Evolutionary conservation across 2,329 filamentous ascomycete species (phyloP).

Genomic region (Pestalotiopsis sp.): DNA sequence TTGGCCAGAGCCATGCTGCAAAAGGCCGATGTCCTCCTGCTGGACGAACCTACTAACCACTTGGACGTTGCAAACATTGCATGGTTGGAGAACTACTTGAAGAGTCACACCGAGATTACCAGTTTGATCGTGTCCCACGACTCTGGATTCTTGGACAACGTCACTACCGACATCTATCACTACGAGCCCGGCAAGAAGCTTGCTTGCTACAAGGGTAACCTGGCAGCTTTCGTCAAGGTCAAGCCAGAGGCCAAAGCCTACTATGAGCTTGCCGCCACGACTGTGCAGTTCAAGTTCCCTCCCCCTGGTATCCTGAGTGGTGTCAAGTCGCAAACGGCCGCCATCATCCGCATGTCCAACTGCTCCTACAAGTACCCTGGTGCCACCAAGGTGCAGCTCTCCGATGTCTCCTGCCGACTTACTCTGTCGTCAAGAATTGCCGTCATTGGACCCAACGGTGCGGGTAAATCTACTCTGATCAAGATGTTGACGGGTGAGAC

Average conservation of each 20-base stretch:
- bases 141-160: constrained; percentile 93
- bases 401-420: constrained; percentile 85
- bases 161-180: constrained; percentile 98
- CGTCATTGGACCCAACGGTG: constrained; percentile 96
- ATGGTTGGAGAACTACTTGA: constrained; percentile 95
- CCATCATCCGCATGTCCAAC: constrained; percentile 93
- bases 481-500: constrained; percentile 94
- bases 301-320: constrained; percentile 91
- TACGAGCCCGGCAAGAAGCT: constrained; percentile 97
- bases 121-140: constrained; percentile 98
- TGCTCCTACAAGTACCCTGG: constrained; percentile 94
- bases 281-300: constrained; percentile 97
- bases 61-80: constrained; percentile 94
- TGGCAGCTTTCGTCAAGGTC: constrained; percentile 81
- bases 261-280: constrained; percentile 88
- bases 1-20: constrained; percentile 95
- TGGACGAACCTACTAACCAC: constrained; percentile 99
- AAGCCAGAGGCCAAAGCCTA: constrained; percentile 97
- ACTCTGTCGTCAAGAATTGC: constrained; percentile 90
- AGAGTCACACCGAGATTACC: constrained; percentile 94
- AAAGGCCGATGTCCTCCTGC: constrained; percentile 91
- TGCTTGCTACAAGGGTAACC: constrained; percentile 80
- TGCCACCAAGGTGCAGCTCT: constrained; percentile 82
- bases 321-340: constrained; percentile 91
- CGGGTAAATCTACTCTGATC: constrained; percentile 97